Evolutionary conservation across 1,284 basidiomycete genomes (phyloP).

Genomic region (Leccinum pallidistipes): DNA sequence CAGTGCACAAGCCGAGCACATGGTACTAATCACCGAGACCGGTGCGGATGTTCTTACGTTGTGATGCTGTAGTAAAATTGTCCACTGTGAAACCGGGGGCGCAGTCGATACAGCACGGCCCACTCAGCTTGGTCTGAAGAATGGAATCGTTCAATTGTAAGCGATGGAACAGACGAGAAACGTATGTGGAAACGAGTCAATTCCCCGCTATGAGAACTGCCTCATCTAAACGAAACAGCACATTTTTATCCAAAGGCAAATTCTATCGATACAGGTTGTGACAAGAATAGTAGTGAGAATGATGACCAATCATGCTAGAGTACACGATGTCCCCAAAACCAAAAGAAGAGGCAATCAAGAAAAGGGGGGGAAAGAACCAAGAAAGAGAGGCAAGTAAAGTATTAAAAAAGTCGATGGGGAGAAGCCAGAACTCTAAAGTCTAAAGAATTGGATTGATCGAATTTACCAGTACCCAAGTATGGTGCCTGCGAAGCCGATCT

Average conservation of each 20-base stretch:
- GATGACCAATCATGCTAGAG: conserved; percentile 7
- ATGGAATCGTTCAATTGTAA: background rate
- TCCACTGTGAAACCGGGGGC: background rate
- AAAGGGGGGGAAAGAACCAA: background rate
- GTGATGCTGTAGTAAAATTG: conserved; percentile 14
- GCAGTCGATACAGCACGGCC: background rate
- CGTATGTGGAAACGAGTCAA: background rate
- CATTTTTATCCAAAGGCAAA: background rate
- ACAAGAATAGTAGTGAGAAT: background rate
- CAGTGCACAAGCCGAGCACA: conserved; percentile 86
- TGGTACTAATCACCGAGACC: conserved; percentile 76
- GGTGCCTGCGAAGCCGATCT: conserved; percentile 20
- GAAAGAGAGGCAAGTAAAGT: background rate
- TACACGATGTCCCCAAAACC: background rate
- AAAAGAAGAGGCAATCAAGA: background rate
- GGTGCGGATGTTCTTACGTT: conserved; percentile 67
- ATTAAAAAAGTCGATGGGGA: background rate
- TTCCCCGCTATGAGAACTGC: background rate
- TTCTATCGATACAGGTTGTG: background rate
- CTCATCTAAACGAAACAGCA: too few species aligned
- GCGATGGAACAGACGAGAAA: background rate
- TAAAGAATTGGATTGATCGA: background rate
- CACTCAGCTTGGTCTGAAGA: background rate
- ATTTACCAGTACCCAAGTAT: conserved; percentile 19
- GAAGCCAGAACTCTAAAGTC: background rate